A percentile compares a stretch with the other conserved stretches of the same genome.
phyloP scores from a whole-genome alignment of 495 filamentous ascomycete genomes.

The Hypoxylon crocopeplum region DNA sequence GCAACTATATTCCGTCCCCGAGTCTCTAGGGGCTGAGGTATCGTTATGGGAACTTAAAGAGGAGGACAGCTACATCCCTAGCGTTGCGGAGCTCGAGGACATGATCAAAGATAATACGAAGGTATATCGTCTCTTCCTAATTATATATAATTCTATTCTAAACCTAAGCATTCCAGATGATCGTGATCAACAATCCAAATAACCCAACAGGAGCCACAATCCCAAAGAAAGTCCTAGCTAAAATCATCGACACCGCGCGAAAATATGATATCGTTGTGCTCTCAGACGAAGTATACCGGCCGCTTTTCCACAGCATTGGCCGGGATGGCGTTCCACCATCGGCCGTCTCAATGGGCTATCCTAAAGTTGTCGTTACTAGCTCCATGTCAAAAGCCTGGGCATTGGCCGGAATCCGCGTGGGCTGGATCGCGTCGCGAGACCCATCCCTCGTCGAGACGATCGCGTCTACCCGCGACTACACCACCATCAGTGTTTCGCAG shows the following conservation, averaged over 20 bases:
- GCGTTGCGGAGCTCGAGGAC: constrained; percentile 68
- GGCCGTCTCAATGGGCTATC: constrained; percentile 73
- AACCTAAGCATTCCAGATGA: constrained; percentile 41
- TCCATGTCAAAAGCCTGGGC: constrained; percentile 89
- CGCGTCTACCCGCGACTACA: constrained; percentile 77
- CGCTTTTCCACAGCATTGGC: constrained; percentile 75
- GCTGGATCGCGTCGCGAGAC: constrained; percentile 81
- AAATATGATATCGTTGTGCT: constrained; percentile 70
- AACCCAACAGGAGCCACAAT: constrained; percentile 85
- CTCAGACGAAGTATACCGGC: constrained; percentile 87
- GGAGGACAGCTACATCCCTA: constrained; percentile 69
- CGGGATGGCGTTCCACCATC: constrained; percentile 69
- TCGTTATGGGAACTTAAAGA: constrained; percentile 77
- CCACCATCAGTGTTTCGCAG: constrained; percentile 83
- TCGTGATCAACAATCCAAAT: constrained; percentile 78
- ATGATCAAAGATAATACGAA: constrained; percentile 81
- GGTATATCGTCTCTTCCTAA: constrained; percentile 36
- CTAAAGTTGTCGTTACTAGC: constrained; percentile 73
- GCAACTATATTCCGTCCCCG: constrained; percentile 81
- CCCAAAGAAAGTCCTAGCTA: constrained; percentile 62
- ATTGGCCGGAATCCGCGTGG: constrained; percentile 80
- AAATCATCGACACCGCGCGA: constrained; percentile 70
- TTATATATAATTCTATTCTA: no score
- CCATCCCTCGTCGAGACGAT: constrained; percentile 67
- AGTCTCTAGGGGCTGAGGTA: constrained; percentile 80